A percentile compares a stretch with the other conserved stretches of the same genome.
Conservation (phyloP, 2,329 filamentous ascomycete species). For the Cladosporium halotolerans region DNA sequence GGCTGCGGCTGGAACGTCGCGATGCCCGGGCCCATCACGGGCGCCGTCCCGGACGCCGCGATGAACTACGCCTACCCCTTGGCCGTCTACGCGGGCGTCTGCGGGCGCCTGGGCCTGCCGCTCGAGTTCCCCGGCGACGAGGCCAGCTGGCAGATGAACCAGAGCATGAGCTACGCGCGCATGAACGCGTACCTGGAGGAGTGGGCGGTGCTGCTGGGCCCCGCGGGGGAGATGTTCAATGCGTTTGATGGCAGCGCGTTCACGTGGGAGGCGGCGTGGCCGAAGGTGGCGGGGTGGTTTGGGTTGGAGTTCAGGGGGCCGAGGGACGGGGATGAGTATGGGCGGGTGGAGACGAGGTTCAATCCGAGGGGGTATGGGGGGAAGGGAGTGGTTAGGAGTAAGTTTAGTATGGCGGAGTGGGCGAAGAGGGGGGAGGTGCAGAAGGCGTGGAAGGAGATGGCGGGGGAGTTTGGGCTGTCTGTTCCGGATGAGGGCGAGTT, state of each 20-base stretch:
- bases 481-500: constrained; percentile 31
- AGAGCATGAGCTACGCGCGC: constrained; percentile 38
- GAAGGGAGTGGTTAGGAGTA: constrained; percentile 23
- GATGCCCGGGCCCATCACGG: constrained; percentile 45
- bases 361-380: constrained; percentile 24
- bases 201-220: constrained; percentile 42
- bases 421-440: constrained; percentile 40
- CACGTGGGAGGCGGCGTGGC: constrained; percentile 47
- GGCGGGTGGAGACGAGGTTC: constrained; percentile 20
- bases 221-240: constrained; percentile 45
- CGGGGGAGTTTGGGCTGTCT: constrained; percentile 18
- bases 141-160: constrained; percentile 40
- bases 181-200: constrained; percentile 47
- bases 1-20: constrained; percentile 40
- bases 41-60: constrained; percentile 44
- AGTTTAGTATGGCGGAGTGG: constrained; percentile 36
- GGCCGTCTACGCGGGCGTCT: constrained; percentile 46
- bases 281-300: constrained; percentile 42
- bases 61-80: constrained; percentile 47
- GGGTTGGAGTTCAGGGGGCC: constrained; percentile 29
- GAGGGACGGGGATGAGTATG: constrained; percentile 22
- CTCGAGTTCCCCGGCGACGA: constrained; percentile 43
- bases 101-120: constrained; percentile 34
- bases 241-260: constrained; percentile 42
- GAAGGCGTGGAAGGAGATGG: constrained; percentile 42